Percentiles rank a stretch among this genome's conserved stretches.
These are phyloP conservation scores for Talaromyces atroroseus DNA, from an alignment of 2,329 filamentous ascomycete species.

Conservation along the genomic window DNA sequence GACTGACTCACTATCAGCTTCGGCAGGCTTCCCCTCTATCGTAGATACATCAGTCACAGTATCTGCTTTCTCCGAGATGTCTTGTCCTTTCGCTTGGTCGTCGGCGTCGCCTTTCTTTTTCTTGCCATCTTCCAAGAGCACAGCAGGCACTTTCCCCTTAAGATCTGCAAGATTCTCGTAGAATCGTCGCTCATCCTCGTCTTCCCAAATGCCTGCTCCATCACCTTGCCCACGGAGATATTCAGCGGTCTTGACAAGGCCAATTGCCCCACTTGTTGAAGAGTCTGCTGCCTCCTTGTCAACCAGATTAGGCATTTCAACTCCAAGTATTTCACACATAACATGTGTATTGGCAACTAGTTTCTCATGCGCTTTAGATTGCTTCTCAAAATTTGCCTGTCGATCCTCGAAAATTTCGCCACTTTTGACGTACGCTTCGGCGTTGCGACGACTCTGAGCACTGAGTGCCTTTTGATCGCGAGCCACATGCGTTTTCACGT, in stretches of 20 bases:
- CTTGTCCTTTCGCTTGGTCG: slow-evolving; percentile 61
- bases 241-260: slow-evolving; percentile 87
- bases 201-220: slow-evolving; percentile 94
- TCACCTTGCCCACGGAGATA: slow-evolving; percentile 87
- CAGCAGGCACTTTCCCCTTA: slow-evolving; percentile 90
- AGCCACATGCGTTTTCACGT: slow-evolving; percentile 80
- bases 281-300: slow-evolving; percentile 69
- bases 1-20: slow-evolving; percentile 78
- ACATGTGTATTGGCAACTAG: slow-evolving; percentile 85
- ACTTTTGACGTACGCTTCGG: slow-evolving; percentile 96
- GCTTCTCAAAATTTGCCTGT: slow-evolving; percentile 91
- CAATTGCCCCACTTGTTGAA: slow-evolving; percentile 70
- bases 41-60: slow-evolving; percentile 38
- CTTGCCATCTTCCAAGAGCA: slow-evolving; percentile 87
- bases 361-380: slow-evolving; percentile 85
- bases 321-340: slow-evolving; percentile 78
- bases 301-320: slow-evolving; percentile 89
- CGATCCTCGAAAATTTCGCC: slow-evolving; percentile 97
- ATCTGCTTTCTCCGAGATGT: slow-evolving; percentile 39
- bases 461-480: slow-evolving; percentile 88
- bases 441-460: slow-evolving; percentile 85
- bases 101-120: slow-evolving; percentile 84
- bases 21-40: slow-evolving; percentile 46
- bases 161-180: slow-evolving; percentile 96
- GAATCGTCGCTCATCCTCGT: slow-evolving; percentile 94